A percentile compares a stretch with the other conserved stretches of the same genome.
phyloP scores from a whole-genome alignment of 1,284 basidiomycete genomes.

The Xerocomus minutiporus region DNA sequence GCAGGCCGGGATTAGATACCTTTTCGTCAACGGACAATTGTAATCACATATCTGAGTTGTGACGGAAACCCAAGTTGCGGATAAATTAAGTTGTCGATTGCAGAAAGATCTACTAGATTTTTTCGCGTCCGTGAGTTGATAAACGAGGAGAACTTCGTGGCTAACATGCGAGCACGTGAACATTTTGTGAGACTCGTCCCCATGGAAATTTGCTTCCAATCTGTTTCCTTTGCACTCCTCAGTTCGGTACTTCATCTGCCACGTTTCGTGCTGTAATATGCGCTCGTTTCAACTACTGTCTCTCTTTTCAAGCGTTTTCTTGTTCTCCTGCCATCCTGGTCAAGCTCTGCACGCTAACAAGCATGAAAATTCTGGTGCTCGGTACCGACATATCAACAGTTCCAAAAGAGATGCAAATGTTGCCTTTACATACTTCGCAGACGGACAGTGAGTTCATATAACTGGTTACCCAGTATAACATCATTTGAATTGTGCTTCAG shows the following conservation, averaged over 20 bases:
- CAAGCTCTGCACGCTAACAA: constrained; percentile 9
- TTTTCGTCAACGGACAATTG: constrained; percentile 1
- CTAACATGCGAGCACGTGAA: background rate
- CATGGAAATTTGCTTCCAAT: background rate
- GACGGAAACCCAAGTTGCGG: background rate
- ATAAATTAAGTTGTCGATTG: background rate
- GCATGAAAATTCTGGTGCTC: constrained; percentile 10
- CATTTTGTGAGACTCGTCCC: background rate
- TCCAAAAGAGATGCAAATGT: constrained; percentile 19
- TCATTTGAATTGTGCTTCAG: constrained; percentile 10
- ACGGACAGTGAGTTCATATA: constrained; percentile 21
- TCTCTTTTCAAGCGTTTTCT: constrained; percentile 21
- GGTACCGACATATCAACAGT: constrained; percentile 4
- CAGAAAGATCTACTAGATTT: background rate
- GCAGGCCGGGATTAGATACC: constrained; percentile 21
- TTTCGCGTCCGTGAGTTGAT: background rate
- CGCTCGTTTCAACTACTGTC: constrained; percentile 25
- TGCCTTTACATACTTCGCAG: constrained; percentile 27
- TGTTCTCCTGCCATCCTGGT: constrained; percentile 13
- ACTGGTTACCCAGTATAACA: background rate
- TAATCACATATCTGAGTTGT: background rate
- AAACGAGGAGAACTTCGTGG: too few species aligned
- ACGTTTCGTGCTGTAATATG: constrained; percentile 22
- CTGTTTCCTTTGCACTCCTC: background rate
- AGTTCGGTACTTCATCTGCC: background rate